A percentile compares a stretch with the other conserved stretches of the same genome.
These are phyloP conservation scores for Candida boidinii DNA, from an alignment of 805 yeast species.

Conservation along the genomic window DNA sequence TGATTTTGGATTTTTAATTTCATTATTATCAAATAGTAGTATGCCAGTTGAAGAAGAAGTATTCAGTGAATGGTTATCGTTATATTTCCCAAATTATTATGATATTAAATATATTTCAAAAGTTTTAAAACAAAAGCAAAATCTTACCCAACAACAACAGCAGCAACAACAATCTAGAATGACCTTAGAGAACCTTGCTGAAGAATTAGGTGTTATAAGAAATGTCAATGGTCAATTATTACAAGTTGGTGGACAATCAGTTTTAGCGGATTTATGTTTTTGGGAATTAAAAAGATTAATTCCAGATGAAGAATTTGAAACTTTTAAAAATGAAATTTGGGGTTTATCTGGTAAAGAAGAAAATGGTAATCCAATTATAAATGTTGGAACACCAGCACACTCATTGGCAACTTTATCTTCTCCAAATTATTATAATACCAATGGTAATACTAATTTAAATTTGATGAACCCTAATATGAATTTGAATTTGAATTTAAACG, in stretches of 20 bases:
- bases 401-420: no score
- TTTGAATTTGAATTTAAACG: no score
- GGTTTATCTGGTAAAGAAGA: conserved; percentile 14
- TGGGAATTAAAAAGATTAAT: conserved; percentile 38
- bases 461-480: no score
- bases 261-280: conserved; percentile 56
- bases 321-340: conserved; percentile 21
- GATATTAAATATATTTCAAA: conserved; percentile 60
- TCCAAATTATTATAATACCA: not conserved
- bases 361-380: not conserved
- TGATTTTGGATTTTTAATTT: conserved; percentile 83
- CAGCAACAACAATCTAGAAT: conserved; percentile 29
- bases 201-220: conserved; percentile 61
- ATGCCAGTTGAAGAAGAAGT: conserved; percentile 80
- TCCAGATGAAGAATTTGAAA: conserved; percentile 11
- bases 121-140: conserved; percentile 11
- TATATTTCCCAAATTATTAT: conserved; percentile 73
- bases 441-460: not conserved
- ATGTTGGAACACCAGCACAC: conserved; percentile 3
- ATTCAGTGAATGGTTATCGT: conserved; percentile 59
- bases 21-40: conserved; percentile 62
- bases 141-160: no score
- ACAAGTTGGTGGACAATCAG: conserved; percentile 56
- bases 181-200: conserved; percentile 57
- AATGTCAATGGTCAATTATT: conserved; percentile 38